phyloP scores from a whole-genome alignment of 805 yeast genomes.

The Huiozyma sinensis region DNA sequence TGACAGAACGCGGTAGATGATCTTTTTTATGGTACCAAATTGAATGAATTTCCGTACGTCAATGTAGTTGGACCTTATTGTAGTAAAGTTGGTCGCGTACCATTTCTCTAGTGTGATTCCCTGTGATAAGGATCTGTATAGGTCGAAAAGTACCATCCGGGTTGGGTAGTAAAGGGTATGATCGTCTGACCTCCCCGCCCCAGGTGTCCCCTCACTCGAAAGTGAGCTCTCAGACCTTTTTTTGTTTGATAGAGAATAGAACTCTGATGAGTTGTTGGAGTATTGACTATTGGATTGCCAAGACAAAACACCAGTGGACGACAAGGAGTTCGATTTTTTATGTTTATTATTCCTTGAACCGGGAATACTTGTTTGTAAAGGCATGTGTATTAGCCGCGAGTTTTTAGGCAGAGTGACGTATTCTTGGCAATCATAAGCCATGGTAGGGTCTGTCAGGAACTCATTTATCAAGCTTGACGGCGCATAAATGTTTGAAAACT shows the following conservation, averaged over 20 bases:
- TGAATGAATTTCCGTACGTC: constrained; percentile 79
- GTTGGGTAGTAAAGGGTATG: constrained; percentile 36
- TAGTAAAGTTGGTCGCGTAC: constrained; percentile 56
- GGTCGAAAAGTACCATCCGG: constrained; percentile 53
- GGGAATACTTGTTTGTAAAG: constrained; percentile 17
- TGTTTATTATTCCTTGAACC: neutral
- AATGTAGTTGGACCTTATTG: constrained; percentile 40
- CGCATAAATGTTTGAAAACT: constrained; percentile 79
- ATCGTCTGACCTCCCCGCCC: neutral
- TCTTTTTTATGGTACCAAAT: constrained; percentile 74
- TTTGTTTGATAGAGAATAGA: constrained; percentile 1
- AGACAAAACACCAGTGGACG: constrained; percentile 2
- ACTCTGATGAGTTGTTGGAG: constrained; percentile 1
- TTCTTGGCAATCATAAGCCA: constrained; percentile 78
- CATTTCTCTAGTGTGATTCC: constrained; percentile 72
- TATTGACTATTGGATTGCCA: constrained; percentile 1
- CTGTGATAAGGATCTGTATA: constrained; percentile 69
- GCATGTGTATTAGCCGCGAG: constrained; percentile 24
- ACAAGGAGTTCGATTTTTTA: constrained; percentile 1
- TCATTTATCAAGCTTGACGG: constrained; percentile 68
- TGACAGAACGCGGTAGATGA: constrained; percentile 70
- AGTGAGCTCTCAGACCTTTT: constrained; percentile 13
- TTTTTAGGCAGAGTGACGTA: constrained; percentile 47
- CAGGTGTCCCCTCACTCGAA: constrained; percentile 5
- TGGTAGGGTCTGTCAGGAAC: constrained; percentile 50